Evolutionary conservation across 2,329 filamentous ascomycete species (phyloP), one percentile per base, ranked within the genome.

Genomic region (Lachnellula willkommii): DNA sequence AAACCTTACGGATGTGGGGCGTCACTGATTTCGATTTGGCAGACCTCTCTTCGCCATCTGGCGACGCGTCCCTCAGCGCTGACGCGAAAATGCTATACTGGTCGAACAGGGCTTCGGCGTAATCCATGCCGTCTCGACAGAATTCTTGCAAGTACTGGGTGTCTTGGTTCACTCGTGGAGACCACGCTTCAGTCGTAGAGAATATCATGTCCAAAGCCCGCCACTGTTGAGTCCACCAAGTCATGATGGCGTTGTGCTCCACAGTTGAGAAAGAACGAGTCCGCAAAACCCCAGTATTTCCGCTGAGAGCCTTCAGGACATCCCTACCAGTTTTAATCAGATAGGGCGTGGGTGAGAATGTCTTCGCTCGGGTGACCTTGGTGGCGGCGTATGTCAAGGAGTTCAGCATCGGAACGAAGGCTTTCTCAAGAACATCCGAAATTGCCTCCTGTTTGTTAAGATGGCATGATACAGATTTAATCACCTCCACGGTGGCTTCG

Each of bases 51-150:
- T 56, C 50, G 37, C 57, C 63, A 48, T 70, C 66, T 53, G 75
- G 73, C 24, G 74, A 73, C 51, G 75, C 74, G 40, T 74, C 74
- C 55, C 52, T 54, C 32, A 68, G 51, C 5, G 75, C 72, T 53
- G 67, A 67, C 2, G 89, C 83, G 60, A 99, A 85, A 56, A 96
- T 81, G 50, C 85, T 86, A 69, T 95, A 94, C 64, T 96, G 86
- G 42, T 89, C 85, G 67, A 97, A 89, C 1, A 96, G 79, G 37
- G 82, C 80, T 67, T 95, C 89, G 0, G 93, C 92, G 67, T 96
- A 89, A 65, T 97, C 90, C 83, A 99, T 99, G 14, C 89, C 89
- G 68, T 96, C 90, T 62, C 94, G 86, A 68, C 92, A 96, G 66
- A 97, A 96, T 55, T 96, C 86, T 65, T 91, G 87, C 89, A 99